Evolutionary conservation across 345 rosid species (phyloP), one percentile per base, ranked within the genome.

Genomic region (Murraya paniculata): DNA sequence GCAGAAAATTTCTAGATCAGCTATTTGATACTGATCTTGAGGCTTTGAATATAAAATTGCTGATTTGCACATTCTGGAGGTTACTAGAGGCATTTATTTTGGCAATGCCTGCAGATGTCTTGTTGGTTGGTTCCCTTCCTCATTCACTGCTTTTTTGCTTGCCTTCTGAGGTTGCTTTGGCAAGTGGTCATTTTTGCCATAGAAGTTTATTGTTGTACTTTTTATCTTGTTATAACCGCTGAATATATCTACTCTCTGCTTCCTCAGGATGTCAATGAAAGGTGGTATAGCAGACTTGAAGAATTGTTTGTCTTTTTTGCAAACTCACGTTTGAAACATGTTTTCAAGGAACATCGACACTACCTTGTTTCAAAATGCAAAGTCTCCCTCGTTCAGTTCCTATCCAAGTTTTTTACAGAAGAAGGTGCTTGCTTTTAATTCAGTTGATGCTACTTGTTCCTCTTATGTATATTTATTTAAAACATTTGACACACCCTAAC

Each of bases 31-130:
- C 83, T 76, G 88, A 91, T 81, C n/a, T 86, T 56, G 70, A 82
- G 82, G 79, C 83, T 38, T 75, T 89, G 64, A 92, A 90, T 83
- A 60, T 77, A 36, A 81, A 83, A 81, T 84, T 94, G 69, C 77
- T 94, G 71, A 74, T 89, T 59, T 89, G 90, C 85, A 41, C 85
- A 66, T 90, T 89, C 81, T 92, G 97, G 97, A 89, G 89, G 82
- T 78, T 96, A 76, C 81, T 87, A 38, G 91, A 83, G 82, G 87
- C 89, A 27, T 79, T 89, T 69, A 67, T 83, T 69, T 79, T 85
- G 53, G 61, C 83, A 71, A 81, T 82, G 71, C 78, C 88, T 14
- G 13, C 81, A 58, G 85, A 89, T 59, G 53, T 71, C 59, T 59
- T 82, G 53, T 77, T 82, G 94, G 97, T 93, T 74, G 75, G 94